Evolutionary conservation across 2,329 filamentous ascomycete species (phyloP), one percentile per base, ranked within the genome.

Genomic region (Blumeriella jaapii): DNA sequence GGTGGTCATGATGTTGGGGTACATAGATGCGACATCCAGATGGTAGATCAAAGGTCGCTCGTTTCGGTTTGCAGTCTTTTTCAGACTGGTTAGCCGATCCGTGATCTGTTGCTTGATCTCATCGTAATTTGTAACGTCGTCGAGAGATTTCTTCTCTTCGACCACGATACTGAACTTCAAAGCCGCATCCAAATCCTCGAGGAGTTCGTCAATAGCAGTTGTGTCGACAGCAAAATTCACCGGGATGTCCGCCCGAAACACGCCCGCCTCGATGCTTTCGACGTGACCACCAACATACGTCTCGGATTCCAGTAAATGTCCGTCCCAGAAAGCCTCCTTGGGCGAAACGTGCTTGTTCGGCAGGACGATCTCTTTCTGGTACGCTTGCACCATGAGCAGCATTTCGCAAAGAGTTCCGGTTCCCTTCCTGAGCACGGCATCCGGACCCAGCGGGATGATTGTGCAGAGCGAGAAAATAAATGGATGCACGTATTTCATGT

Each of bases 401-500:
- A 98, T 98, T 62, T 98, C 91, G 58, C 91, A 98, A n/a, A 98
- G 71, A 0, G 91, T 98, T 59, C 91, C 91, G 0, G 91, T 98
- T 56, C 91, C 91, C 59, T 98, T 98, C 48, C 91, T 75, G 50
- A 96, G 60, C 1, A 87, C 84, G 55, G 96, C 91, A 53, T 98
- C 89, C 20, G 87, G 85, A 28, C 84, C 85, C 1, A 98, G 69
- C 0, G 91, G 91, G 56, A 98, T 68, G 62, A 98, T 95, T 1
- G 87, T 98, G 61, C 91, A 98, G 0, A 98, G 67, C 1, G 93
- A 96, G 68, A 98, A 98, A 57, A 98, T 91, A 65, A 98, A 98
- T 3, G 91, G 91, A 58, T 98, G 91, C n/a, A 98, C 84, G 59
- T 98, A 98, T 78, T 98, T 98, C 93, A 98, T 98, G 69, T 98